These are phyloP conservation scores for Lepraria neglecta DNA, from an alignment of 495 filamentous ascomycete genomes.

Conservation along the genomic window DNA sequence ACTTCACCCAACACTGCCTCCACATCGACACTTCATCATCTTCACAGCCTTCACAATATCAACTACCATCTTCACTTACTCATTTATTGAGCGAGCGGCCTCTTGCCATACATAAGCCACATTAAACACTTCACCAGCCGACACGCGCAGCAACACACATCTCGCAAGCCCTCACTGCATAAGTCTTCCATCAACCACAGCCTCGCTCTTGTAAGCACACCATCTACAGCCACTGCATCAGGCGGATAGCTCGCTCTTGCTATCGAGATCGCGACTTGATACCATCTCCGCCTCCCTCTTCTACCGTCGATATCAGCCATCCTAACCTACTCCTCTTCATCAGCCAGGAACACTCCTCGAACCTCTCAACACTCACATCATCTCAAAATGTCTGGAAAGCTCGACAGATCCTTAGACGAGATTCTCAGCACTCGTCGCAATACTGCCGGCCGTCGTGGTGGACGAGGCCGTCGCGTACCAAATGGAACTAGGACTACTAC, in stretches of 20 bases:
- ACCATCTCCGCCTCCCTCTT: neutral
- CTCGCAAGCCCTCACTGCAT: neutral
- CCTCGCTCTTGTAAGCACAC: slow-evolving; percentile 20
- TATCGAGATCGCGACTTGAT: slow-evolving; percentile 14
- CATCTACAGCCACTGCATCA: slow-evolving; percentile 13
- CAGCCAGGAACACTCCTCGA: neutral
- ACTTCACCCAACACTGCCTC: neutral
- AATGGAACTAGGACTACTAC: slow-evolving; percentile 37
- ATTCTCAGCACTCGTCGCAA: slow-evolving; percentile 74
- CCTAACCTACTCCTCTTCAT: slow-evolving; percentile 8
- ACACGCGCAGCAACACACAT: neutral
- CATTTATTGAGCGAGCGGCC: slow-evolving; percentile 3
- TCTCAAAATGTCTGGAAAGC: slow-evolving; percentile 76
- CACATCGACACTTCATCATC: slow-evolving; percentile 5
- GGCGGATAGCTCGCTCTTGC: slow-evolving; percentile 2
- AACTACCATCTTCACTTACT: neutral
- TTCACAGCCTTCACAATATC: neutral
- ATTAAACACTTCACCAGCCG: neutral
- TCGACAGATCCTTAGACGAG: slow-evolving; percentile 92
- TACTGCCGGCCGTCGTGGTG: slow-evolving; percentile 47
- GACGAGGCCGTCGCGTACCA: slow-evolving; percentile 46
- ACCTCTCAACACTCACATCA: slow-evolving; percentile 25
- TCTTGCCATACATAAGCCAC: slow-evolving; percentile 11
- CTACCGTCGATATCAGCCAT: neutral
- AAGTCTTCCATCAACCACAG: slow-evolving; percentile 5